Evolutionary conservation across 192 early-diverging fungal species (phyloP), one percentile per base, ranked within the genome.

Genomic region (Coemansia sp.): DNA sequence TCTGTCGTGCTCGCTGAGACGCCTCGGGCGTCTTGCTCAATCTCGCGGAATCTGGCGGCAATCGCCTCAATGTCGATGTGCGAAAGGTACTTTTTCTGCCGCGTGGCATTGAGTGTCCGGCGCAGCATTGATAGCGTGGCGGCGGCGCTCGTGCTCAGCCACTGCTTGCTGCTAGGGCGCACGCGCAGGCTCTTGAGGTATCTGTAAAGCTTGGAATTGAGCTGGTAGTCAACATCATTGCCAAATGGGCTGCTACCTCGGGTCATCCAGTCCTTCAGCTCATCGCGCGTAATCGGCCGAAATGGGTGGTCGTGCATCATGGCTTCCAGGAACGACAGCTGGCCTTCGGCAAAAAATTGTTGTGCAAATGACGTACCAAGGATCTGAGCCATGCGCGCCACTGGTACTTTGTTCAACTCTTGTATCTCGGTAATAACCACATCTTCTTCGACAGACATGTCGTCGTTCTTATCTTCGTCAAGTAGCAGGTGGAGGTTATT

Each of bases 281-380:
- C 74, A 3, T 76, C 71, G 58, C 79, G 79, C 19, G 51, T 53
- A 11, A 82, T 46, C 10, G 79, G 79, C 42, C 79, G 63, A 65
- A 82, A 82, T 38, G 79, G 79, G 57, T 82, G 79, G 57, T 82
- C 71, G 65, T 73, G 68, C 58, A 82, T 38, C 74, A 82, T 76
- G n/a, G 79, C 79, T 55, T 74, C 66, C 41, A 82, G 46, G 51
- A 74, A 74, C 32, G 50, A 44, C 15, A 38, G 21, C 27, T 71
- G 69, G 29, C 48, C 60, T 12, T 62, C 50, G 46, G 60, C 34
- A 64, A 82, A 82, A 41, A 73, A 73, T 42, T 65, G 55, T 9
- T 62, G 79, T 3, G 79, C 79, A 74, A 82, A 82, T 37, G 74
- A 66, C 37, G 65, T 72, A 5, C 79, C 79, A 4, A 74, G 67